Base-by-base conservation (phyloP, 192 early-diverging fungal species). In the Coemansia sp. region DNA sequence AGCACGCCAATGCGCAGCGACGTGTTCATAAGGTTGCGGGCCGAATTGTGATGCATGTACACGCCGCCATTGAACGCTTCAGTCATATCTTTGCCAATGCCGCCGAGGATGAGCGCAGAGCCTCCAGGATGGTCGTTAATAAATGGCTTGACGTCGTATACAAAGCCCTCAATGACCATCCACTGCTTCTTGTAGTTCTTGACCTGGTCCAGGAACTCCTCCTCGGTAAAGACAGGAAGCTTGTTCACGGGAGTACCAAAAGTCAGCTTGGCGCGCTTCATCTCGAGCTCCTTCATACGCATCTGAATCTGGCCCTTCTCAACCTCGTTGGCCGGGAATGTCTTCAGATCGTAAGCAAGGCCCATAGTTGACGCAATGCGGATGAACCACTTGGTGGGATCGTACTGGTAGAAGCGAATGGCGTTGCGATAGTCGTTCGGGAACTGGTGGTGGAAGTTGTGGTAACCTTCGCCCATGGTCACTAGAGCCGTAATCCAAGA, bases 91-190 rank as follows among this genome's bases (percentile, higher is more conserved):
- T 90, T 89, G 62, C 95, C 95, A 31, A 95, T 81, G 25, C 78
- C 85, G 57, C 82, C 75, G 22, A 83, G 80, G 63, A 96, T 76
- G 64, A 89, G 87, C 17, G 84, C 85, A 38, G 74, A 69, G 61
- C 94, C 95, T 62, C 95, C 95, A 10, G 95, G 95, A 69, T 97
- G 95, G 46, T 93, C 86, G 56, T 90, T 82, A 55, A 91, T 85
- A 81, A 97, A 97, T 22, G 86, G 62, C 47, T 80, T 74, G 49
- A 97, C 85, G 66, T 95, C 88, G 64, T 96, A 92, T 40, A 94
- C 78, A 23, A 88, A 82, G 69, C 89, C 90, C 65, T 94, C 92
- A 44, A 98, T 85, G 26, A 95, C 81, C 56, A 94, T 83, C 84
- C 90, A 91, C 66, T 88, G 85, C 66, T 86, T 85, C 50, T 85